A percentile compares a stretch with the other conserved stretches of the same genome.
Evolutionary conservation across 768 basidiomycete genomes (phyloP).

Genomic region (Suillus sp.): DNA sequence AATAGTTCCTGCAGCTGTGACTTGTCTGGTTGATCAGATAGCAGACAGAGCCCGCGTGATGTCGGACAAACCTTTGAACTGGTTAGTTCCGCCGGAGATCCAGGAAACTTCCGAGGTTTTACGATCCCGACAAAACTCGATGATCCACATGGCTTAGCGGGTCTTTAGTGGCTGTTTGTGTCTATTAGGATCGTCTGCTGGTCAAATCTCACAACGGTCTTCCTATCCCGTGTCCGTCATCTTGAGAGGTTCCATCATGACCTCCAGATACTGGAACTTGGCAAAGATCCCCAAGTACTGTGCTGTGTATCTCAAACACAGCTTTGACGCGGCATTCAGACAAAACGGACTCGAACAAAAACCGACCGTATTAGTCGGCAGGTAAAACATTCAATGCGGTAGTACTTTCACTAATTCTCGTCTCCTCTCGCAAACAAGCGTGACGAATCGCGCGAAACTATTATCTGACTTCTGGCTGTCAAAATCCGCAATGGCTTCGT

Average conservation of each 20-base stretch:
- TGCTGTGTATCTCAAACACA: slow-evolving; percentile 1
- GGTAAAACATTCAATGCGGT: background rate
- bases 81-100: slow-evolving; percentile 7
- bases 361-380: no score
- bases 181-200: slow-evolving; percentile 33
- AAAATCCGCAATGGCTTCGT: background rate
- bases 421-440: background rate
- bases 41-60: slow-evolving; percentile 25
- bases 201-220: slow-evolving; percentile 34
- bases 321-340: background rate
- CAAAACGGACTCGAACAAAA: background rate
- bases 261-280: background rate
- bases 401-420: background rate
- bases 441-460: background rate
- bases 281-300: background rate
- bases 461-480: slow-evolving; percentile 2
- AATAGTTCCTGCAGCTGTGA: slow-evolving; percentile 33
- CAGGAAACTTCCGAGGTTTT: slow-evolving; percentile 19
- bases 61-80: slow-evolving; percentile 27
- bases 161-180: slow-evolving; percentile 30
- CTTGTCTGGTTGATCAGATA: slow-evolving; percentile 24
- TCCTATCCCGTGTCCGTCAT: slow-evolving; percentile 19
- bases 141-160: slow-evolving; percentile 17
- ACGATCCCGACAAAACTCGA: slow-evolving; percentile 5
- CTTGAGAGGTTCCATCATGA: slow-evolving; percentile 8